Evolutionary conservation across 495 filamentous ascomycete genomes (phyloP), one percentile per base, ranked within the genome.

Genomic region (Penicillium canariense): DNA sequence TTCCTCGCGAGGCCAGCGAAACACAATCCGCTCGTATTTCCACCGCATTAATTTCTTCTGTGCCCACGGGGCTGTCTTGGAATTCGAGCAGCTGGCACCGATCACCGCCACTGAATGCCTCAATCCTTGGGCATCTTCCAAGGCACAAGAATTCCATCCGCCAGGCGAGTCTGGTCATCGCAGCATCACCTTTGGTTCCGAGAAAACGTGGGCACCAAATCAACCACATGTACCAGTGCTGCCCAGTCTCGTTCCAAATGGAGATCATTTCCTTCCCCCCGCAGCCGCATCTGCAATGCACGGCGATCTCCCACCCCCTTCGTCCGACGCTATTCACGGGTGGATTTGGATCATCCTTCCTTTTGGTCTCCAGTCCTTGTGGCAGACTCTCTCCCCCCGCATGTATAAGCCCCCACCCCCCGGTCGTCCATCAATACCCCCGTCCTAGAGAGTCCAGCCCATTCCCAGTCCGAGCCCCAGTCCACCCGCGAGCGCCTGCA

Each of bases 321-420:
- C 28, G 40, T 51, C 39, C 25, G 32, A 47, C 40, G 8, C 4
- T 44, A 56, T 50, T 38, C 48, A 30, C 38, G 47, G 28, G 30
- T 28, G 17, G 22, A 34, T 35, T 22, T 36, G 38, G 30, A 35
- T 3, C 14, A 36, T 23, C 3, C 28, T 18, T 9, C 8, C 5
- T 2, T 17, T 30, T 20, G 14, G 17, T 11, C 46, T 50, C 25
- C 5, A 17, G 20, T 42, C 18, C 10, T 12, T 23, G 17, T 40
- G 38, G 32, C 22, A 12, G 14, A 15, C 27, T 18, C 20, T 22
- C 36, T 48, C 27, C 27, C 17, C 45, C 25, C 28, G 27, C 45
- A 49, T 55, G 45, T 35, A 55, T 48, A 45, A 35, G 38, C n/a
- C n/a, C n/a, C n/a, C n/a, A n/a, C n/a, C n/a, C n/a, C n/a, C n/a